A percentile compares a stretch with the other conserved stretches of the same genome.
phyloP scores from a whole-genome alignment of 441 rosid species.

The Syzygium syzygioides region DNA sequence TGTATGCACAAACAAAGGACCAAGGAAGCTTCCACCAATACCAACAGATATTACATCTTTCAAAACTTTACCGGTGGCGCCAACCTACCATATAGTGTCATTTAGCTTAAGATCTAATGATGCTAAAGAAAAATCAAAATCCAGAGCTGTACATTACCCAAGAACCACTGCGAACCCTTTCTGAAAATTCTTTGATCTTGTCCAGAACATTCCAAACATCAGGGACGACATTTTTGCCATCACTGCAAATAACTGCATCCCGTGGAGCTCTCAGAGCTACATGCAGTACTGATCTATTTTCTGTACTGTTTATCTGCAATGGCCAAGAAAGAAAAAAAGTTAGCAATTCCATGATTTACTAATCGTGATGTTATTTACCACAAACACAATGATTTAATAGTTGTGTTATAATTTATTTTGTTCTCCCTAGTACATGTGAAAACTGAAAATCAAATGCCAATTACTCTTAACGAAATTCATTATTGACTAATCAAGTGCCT shows the following conservation, averaged over 20 bases:
- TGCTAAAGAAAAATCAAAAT: constrained; percentile 4
- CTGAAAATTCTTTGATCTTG: constrained; percentile 85
- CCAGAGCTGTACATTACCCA: constrained; percentile 52
- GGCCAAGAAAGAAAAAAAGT: constrained; percentile 11
- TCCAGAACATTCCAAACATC: constrained; percentile 92
- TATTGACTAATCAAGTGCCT: background rate
- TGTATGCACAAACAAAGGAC: constrained; percentile 91
- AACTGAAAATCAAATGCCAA: background rate
- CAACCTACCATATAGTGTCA: constrained; percentile 52
- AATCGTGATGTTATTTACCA: background rate
- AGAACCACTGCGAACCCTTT: constrained; percentile 78
- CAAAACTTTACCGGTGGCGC: constrained; percentile 85
- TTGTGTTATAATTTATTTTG: background rate
- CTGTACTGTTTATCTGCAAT: constrained; percentile 81
- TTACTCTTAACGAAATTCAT: background rate
- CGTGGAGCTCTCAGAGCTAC: constrained; percentile 88
- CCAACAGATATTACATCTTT: constrained; percentile 88
- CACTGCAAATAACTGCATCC: constrained; percentile 65
- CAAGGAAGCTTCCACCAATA: constrained; percentile 97
- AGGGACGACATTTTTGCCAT: constrained; percentile 86
- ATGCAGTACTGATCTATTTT: constrained; percentile 92
- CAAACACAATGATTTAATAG: background rate
- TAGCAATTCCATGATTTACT: background rate
- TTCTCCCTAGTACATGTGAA: background rate
- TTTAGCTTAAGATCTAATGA: constrained; percentile 1